Base-by-base conservation (phyloP, 495 filamentous ascomycete species). In the Neurospora intermedia region DNA sequence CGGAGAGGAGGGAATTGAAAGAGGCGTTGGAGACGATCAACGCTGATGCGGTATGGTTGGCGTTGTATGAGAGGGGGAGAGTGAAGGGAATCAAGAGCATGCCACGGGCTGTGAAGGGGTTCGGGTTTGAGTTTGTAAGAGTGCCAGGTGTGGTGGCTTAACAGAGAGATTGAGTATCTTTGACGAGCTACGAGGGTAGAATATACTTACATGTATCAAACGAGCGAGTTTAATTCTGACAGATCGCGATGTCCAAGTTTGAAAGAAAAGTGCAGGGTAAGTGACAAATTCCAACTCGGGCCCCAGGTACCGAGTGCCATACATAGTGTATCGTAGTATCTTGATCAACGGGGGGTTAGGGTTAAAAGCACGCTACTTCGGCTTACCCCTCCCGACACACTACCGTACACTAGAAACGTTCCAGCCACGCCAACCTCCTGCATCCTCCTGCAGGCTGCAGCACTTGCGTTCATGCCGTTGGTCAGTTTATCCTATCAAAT, bases 41-140 rank as follows among this genome's bases (percentile, higher is more conserved):
- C 79, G 82, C 87, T 9, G 91, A 94, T 82, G 89, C 89, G 4
- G 88, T 94, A 16, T 94, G 93, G 93, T 79, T 93, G 75, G 79
- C 86, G 71, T 76, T 86, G 82, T 84, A 84, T 76, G 77, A 80
- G 69, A 74, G 76, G 45, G 83, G 85, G 66, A 73, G 76, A 74
- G 75, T 83, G 72, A 74, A 77, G 75, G 73, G 80, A 8, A 75
- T 76, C 70, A 69, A 74, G 74, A 75, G 76, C 69, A 74, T 77
- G n/a, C 77, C 74, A 69, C 84, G 84, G 40, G 75, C 77, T 1
- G 73, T 87, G 71, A 81, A 85, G n/a, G 87, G 84, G 10, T 73
- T 80, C 27, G 75, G 83, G 8, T 73, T 80, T 31, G 75, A 71
- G 16, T 86, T 87, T 78, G 76, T 70, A 38, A 71, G 38, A 43